phyloP scores from a whole-genome alignment of 2,329 filamentous ascomycete genomes.

The Beauveria rudraprayagi region DNA sequence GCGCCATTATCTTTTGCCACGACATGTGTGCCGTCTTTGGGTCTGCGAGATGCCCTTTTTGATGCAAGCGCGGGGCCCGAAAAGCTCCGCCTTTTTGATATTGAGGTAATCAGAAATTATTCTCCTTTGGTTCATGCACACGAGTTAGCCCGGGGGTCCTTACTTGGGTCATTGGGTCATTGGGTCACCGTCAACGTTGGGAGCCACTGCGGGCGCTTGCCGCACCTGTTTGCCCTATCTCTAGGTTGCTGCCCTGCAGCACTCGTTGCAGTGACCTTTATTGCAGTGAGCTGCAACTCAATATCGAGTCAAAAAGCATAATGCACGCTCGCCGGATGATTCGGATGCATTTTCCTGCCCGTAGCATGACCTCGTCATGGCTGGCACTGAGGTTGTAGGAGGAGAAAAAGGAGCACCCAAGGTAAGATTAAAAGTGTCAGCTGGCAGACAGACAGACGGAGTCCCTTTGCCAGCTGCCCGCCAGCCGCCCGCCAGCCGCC shows the following conservation, averaged over 20 bases:
- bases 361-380: not conserved
- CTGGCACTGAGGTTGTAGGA: not conserved
- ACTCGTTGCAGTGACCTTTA: not conserved
- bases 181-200: not conserved
- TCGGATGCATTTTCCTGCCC: not conserved
- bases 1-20: slow-evolving; percentile 5
- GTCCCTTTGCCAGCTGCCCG: not conserved
- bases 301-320: not conserved
- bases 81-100: slow-evolving; percentile 1
- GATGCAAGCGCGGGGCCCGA: not conserved
- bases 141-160: not conserved
- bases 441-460: not conserved
- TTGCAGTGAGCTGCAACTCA: not conserved
- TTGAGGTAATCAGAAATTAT: not conserved
- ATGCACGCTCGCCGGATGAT: not conserved
- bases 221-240: not conserved
- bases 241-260: not conserved
- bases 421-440: not conserved
- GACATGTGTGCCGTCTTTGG: not conserved
- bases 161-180: too few relatives aligned
- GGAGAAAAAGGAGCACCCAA: not conserved
- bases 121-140: not conserved
- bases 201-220: not conserved
- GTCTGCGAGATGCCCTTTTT: not conserved
- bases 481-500: not conserved